Base-by-base conservation (phyloP, 306 rosid genomes). In the Quercus rubra region DNA sequence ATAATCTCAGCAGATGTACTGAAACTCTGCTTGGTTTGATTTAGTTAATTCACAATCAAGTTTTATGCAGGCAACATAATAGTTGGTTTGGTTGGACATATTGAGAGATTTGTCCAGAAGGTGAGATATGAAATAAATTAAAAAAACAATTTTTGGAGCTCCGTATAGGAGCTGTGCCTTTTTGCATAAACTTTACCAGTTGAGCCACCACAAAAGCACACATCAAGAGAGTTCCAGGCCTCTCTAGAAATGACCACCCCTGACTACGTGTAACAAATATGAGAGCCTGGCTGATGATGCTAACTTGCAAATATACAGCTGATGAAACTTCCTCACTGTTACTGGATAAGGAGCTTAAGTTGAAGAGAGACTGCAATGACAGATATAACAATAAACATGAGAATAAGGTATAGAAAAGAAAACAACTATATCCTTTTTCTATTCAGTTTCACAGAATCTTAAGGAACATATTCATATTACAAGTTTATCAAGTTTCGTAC, bases 241-340 rank as follows among this genome's bases (percentile, higher is more conserved):
- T 85, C 82, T 93, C 97, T 27, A 83, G 80, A 79, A 88, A 93
- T 21, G 96, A 93, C 91, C 91, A 93, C 8, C 93, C 85, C 66
- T 84, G 91, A 72, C 96, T 91, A 10, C 96, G 87, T 18, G 97
- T 93, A 27, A 93, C 97, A 81, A 93, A 91, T 74, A 93, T 93
- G 77, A 93, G 89, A 81, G 97, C 97, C 84, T 93, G 96, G 79
- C 97, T 93, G 70, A 93, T 89, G 86, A 91, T 88, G 87, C 97
- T 93, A 30, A 93, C 92, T 89, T 93, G 96, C 62, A 91, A 86
- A 85, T 93, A 93, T 69, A 93, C 57, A 17, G 97, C 97, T 0
- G 96, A 88, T 20, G 97, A 88, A 62, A 93, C 88, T 80, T 89
- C 85, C 91, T 85, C 88, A 33, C 77, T 77, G 77, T 80, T 79